These are phyloP conservation scores for Calonectria pseudoreteaudii DNA, from an alignment of 2,329 filamentous ascomycete genomes.

Conservation along the genomic window DNA sequence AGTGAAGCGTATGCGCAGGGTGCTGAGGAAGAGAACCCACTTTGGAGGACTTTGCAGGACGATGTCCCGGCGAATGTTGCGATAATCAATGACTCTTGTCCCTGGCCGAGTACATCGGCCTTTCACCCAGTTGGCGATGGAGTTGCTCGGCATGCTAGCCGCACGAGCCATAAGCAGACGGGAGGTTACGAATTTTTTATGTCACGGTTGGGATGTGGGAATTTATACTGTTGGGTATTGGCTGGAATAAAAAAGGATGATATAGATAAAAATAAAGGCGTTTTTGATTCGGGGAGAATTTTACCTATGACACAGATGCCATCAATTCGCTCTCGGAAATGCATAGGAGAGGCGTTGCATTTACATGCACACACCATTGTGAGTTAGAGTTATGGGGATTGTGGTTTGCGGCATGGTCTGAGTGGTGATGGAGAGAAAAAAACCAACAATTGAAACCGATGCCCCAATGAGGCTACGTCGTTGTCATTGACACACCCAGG, in stretches of 20 bases:
- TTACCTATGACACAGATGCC: neutral
- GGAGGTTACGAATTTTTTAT: neutral
- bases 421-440: neutral
- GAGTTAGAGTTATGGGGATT: neutral
- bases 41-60: neutral
- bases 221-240: neutral
- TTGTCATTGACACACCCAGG: neutral
- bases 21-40: neutral
- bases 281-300: neutral
- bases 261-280: conserved; percentile 26
- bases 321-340: neutral
- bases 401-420: neutral
- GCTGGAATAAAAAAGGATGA: neutral
- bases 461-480: neutral
- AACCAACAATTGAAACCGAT: neutral
- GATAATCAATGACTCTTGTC: neutral
- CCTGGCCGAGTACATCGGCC: neutral
- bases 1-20: conserved; percentile 27
- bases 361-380: neutral
- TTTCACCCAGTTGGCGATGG: neutral
- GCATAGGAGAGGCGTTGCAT: neutral
- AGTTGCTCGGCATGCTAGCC: neutral
- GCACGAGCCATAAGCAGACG: neutral
- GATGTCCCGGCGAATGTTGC: neutral
- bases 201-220: neutral